A percentile compares a stretch with the other conserved stretches of the same genome.
Conservation (phyloP, 1,139 yeast genomes). For the Blastobotrys capitulatus region DNA sequence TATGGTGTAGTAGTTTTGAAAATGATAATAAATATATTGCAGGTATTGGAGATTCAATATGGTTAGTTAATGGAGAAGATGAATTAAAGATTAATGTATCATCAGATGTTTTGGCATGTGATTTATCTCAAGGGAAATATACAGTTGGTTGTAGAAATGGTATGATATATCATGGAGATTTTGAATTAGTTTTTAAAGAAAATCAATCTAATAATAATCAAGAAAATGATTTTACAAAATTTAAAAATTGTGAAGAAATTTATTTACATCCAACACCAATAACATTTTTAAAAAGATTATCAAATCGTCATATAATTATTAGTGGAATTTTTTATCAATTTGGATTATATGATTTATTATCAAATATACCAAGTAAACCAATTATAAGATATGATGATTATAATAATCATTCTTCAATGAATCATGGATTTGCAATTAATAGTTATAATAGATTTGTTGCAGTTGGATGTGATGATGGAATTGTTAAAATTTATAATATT, state of each 20-base stretch:
- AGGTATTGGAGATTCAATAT: background rate
- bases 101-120: constrained; percentile 2
- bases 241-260: background rate
- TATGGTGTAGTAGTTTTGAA: constrained; percentile 2
- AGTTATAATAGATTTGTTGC: constrained; percentile 1
- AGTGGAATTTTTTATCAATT: background rate
- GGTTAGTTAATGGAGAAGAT: background rate
- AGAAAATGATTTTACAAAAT: too few relatives aligned
- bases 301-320: background rate
- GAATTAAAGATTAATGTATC: background rate
- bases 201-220: too few relatives aligned
- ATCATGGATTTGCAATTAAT: background rate
- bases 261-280: background rate
- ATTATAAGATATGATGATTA: background rate
- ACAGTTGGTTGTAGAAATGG: constrained; percentile 3
- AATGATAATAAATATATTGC: background rate
- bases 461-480: constrained; percentile 5
- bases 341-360: background rate
- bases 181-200: too few relatives aligned
- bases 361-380: too few relatives aligned
- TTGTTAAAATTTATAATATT: background rate
- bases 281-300: background rate
- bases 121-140: background rate
- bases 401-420: background rate
- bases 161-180: background rate